Evolutionary conservation across 2,329 filamentous ascomycete genomes (phyloP).

Genomic region (Leptographium galeiforme): DNA sequence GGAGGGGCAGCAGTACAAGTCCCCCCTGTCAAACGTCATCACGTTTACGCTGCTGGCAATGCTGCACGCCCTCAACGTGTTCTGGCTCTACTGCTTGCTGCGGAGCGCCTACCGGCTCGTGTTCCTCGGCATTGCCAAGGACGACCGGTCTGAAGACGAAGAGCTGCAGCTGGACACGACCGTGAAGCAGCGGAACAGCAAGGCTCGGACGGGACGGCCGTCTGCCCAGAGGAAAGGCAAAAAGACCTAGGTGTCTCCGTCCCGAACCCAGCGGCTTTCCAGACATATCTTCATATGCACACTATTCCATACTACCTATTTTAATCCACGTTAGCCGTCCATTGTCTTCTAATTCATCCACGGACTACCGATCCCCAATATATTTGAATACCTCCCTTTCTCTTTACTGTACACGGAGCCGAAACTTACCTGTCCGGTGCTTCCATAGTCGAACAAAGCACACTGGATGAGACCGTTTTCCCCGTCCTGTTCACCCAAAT

Average conservation of each 20-base stretch:
- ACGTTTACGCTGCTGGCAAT: constrained; percentile 49
- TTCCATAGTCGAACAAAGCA: no score
- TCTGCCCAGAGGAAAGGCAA: background rate
- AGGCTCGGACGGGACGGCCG: background rate
- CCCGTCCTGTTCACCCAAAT: no score
- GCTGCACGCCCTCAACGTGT: constrained; percentile 64
- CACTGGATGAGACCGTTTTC: no score
- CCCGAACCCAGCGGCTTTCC: background rate
- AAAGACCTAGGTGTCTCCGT: background rate
- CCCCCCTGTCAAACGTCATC: constrained; percentile 53
- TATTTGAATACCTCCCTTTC: no score
- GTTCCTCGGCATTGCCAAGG: constrained; percentile 46
- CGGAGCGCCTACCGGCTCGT: constrained; percentile 62
- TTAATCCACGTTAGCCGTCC: no score
- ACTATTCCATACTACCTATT: no score
- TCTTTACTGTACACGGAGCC: no score
- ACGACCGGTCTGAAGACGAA: constrained; percentile 58
- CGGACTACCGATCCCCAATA: no score
- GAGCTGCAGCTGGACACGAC: constrained; percentile 37
- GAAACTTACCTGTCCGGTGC: no score
- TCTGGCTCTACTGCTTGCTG: constrained; percentile 69
- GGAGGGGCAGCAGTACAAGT: constrained; percentile 67
- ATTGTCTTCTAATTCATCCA: no score
- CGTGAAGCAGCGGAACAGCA: background rate
- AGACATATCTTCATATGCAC: no score